These are phyloP conservation scores for Afroboletus lepidellus DNA, from an alignment of 1,284 basidiomycete species.

Conservation along the genomic window DNA sequence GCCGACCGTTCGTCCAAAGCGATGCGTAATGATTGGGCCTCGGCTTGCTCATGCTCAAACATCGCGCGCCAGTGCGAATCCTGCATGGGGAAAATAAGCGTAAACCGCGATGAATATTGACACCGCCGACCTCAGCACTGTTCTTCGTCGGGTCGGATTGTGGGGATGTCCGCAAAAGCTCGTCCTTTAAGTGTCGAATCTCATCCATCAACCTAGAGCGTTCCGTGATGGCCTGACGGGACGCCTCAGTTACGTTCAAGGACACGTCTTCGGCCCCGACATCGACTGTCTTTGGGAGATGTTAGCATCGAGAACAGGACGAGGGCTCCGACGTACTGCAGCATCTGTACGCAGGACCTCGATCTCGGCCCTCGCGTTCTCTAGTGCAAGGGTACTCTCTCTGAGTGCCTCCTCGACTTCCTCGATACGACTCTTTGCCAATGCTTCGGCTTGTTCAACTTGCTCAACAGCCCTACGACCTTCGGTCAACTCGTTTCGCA, in stretches of 20 bases:
- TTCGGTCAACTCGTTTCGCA: constrained; percentile 65
- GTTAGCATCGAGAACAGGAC: constrained; percentile 8
- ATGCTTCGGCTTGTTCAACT: constrained; percentile 60
- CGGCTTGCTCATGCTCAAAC: constrained; percentile 39
- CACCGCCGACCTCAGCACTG: constrained; percentile 15
- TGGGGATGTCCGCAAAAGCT: constrained; percentile 34
- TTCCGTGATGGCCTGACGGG: constrained; percentile 46
- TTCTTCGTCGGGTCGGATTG: constrained; percentile 4
- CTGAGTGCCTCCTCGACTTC: constrained; percentile 87
- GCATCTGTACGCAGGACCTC: constrained; percentile 80
- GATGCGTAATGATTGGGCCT: constrained; percentile 37
- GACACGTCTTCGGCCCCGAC: constrained; percentile 29
- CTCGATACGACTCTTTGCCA: constrained; percentile 62
- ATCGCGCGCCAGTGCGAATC: constrained; percentile 35
- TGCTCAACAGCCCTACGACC: constrained; percentile 65
- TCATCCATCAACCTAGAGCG: constrained; percentile 50
- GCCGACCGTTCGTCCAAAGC: constrained; percentile 45
- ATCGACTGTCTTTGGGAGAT: constrained; percentile 23
- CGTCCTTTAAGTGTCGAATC: constrained; percentile 48
- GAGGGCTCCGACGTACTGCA: constrained; percentile 49
- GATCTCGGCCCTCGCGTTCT: constrained; percentile 90
- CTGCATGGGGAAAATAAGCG: constrained; percentile 18
- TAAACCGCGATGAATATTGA: constrained; percentile 16
- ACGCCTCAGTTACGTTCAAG: constrained; percentile 37
- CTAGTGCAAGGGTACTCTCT: constrained; percentile 86